A percentile compares a stretch with the other conserved stretches of the same genome.
Evolutionary conservation across 257 asterid species (phyloP).

Genomic region (Capsicum baccatum): DNA sequence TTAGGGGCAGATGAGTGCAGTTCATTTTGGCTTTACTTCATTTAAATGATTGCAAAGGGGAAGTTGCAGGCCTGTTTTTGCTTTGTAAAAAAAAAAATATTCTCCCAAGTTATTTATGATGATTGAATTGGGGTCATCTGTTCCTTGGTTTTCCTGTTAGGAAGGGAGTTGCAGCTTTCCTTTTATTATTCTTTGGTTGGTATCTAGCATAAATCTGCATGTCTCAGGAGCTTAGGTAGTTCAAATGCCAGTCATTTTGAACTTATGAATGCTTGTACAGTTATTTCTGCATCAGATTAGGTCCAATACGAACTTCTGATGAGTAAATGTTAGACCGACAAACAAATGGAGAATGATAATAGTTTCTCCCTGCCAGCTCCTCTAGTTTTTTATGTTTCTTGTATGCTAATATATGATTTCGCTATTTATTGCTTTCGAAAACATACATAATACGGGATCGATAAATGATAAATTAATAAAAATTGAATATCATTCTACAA

Average conservation of each 20-base stretch:
- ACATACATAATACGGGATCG: background rate
- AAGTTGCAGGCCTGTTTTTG: slow-evolving; percentile 23
- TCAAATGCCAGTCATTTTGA: background rate
- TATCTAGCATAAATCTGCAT: background rate
- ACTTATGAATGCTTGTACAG: slow-evolving; percentile 11
- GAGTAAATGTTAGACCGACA: background rate
- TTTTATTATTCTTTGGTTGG: background rate
- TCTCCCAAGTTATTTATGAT: slow-evolving; percentile 35
- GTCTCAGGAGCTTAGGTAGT: background rate
- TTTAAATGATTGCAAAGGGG: slow-evolving; percentile 30
- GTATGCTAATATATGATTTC: background rate
- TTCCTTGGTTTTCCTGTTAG: slow-evolving; percentile 25
- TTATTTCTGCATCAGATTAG: background rate
- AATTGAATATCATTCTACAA: too few species aligned
- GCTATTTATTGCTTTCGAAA: background rate
- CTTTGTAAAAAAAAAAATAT: slow-evolving; percentile 4
- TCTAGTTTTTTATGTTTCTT: background rate
- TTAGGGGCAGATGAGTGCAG: background rate
- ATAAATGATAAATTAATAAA: too few species aligned
- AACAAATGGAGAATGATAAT: background rate
- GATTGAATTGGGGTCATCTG: slow-evolving; percentile 28
- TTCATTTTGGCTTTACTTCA: slow-evolving; percentile 33
- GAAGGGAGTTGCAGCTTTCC: background rate
- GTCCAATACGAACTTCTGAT: background rate
- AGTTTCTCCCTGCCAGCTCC: background rate